Conservation (phyloP, 805 yeast genomes). For the Sugiyamaella chiloensis region DNA sequence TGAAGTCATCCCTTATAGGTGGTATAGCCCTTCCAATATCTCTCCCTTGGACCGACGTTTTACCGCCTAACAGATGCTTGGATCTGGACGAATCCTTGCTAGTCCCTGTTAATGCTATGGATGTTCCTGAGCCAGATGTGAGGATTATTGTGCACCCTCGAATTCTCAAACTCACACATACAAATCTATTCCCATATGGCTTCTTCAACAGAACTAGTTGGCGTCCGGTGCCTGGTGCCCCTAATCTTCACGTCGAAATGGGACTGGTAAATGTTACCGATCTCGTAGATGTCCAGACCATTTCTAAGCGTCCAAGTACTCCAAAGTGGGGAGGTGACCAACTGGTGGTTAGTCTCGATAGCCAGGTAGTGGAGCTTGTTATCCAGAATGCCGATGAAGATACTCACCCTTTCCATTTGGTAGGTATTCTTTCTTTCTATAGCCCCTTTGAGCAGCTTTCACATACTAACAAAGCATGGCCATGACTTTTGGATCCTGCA, state of each 20-base stretch:
- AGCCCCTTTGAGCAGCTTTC: slow-evolving; percentile 45
- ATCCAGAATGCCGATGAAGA: slow-evolving; percentile 75
- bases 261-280: slow-evolving; percentile 30
- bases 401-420: slow-evolving; percentile 74
- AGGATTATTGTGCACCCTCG: slow-evolving; percentile 15
- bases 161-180: slow-evolving; percentile 17
- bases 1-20: slow-evolving; percentile 16
- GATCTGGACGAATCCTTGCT: slow-evolving; percentile 13
- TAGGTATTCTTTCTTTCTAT: no score
- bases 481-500: slow-evolving; percentile 70
- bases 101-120: slow-evolving; percentile 9
- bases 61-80: slow-evolving; percentile 12
- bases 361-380: slow-evolving; percentile 69
- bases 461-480: slow-evolving; percentile 62
- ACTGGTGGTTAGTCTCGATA: slow-evolving; percentile 53
- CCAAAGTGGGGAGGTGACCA: slow-evolving; percentile 51
- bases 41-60: slow-evolving; percentile 21
- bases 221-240: slow-evolving; percentile 28
- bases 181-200: slow-evolving; percentile 25
- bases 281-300: slow-evolving; percentile 37
- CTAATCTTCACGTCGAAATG: slow-evolving; percentile 29
- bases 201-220: slow-evolving; percentile 28
- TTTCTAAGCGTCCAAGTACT: slow-evolving; percentile 53
- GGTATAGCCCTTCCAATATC: slow-evolving; percentile 27
- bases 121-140: slow-evolving; percentile 19